Base-by-base conservation (phyloP, 768 basidiomycete genomes). In the Sistotremastrum niveocremeum region DNA sequence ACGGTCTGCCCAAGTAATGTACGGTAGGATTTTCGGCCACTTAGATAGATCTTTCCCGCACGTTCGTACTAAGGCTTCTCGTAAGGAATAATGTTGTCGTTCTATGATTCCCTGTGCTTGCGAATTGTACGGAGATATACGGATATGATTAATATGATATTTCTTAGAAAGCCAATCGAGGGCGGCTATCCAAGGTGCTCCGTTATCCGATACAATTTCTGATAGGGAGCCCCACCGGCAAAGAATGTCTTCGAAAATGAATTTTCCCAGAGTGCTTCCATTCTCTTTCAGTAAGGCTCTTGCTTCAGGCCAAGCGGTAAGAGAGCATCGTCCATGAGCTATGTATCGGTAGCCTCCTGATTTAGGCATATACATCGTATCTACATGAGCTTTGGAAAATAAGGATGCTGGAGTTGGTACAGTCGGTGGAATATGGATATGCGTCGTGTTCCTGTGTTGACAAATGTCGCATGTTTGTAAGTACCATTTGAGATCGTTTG, bases 41-140 rank as follows among this genome's bases (percentile, higher is more conserved):
- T 45, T 37, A 0, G 28, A 34, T 0, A 51, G 39, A 2, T 56
- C 42, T 6, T 54, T 52, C 1, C 52, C 35, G 41, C 57, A 60
- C 1, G 55, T 30, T 37, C 61, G 61, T 1, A 65, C 44, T 6
- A 65, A 36, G 0, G 59, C 61, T 48, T 66, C 62, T 10, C 65
- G 36, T 6, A 66, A 47, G 3, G 42, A 55, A n/a, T 47, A 57
- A 35, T 67, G 65, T 8, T 59, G 53, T 11, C 57, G 45, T 55
- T 68, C 64, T 1, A 67, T 61, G 11, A 66, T 54, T 33, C 66
- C 62, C 42, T 65, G 66, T 4, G 57, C 65, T 43, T 57, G 54
- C 1, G 57, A 60, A 45, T 68, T 67, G 45, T 65, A 66, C 2
- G 59, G 51, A 2, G 58, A 63, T 7, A 67, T 63, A 0, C 48